A percentile compares a stretch with the other conserved stretches of the same genome.
Evolutionary conservation across 371 early-diverging fungal genomes (phyloP).

Genomic region (Mortierella sp.): DNA sequence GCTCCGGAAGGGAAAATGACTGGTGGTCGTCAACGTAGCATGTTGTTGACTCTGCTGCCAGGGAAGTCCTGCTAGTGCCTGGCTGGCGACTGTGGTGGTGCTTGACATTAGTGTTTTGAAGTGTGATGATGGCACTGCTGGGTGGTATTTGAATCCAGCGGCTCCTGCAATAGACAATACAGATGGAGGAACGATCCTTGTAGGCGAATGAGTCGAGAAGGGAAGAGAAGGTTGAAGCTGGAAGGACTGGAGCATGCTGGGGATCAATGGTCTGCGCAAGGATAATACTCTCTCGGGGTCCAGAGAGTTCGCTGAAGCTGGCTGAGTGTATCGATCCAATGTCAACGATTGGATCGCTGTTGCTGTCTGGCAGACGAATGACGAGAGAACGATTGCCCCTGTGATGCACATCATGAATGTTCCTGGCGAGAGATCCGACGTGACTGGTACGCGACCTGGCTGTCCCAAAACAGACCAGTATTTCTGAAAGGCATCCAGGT

Average conservation of each 20-base stretch:
- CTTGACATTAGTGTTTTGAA: slow-evolving; percentile 40
- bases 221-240: slow-evolving; percentile 7
- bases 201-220: slow-evolving; percentile 8
- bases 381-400: slow-evolving; percentile 27
- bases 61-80: slow-evolving; percentile 21
- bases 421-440: slow-evolving; percentile 14
- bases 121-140: slow-evolving; percentile 27
- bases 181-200: slow-evolving; percentile 8
- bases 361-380: slow-evolving; percentile 39
- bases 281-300: background rate
- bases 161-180: slow-evolving; percentile 17
- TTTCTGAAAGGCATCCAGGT: background rate
- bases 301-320: background rate
- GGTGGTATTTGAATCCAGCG: slow-evolving; percentile 4
- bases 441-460: background rate
- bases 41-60: slow-evolving; percentile 47
- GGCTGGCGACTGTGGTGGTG: slow-evolving; percentile 19
- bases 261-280: background rate
- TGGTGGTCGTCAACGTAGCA: slow-evolving; percentile 32
- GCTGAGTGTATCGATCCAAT: background rate
- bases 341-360: slow-evolving; percentile 3
- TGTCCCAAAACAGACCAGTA: slow-evolving; percentile 19
- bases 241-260: background rate
- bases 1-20: slow-evolving; percentile 12
- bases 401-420: slow-evolving; percentile 48